A percentile compares a stretch with the other conserved stretches of the same genome.
Conservation (phyloP, 2,329 filamentous ascomycete genomes). For the Pseudogymnoascus sp. region DNA sequence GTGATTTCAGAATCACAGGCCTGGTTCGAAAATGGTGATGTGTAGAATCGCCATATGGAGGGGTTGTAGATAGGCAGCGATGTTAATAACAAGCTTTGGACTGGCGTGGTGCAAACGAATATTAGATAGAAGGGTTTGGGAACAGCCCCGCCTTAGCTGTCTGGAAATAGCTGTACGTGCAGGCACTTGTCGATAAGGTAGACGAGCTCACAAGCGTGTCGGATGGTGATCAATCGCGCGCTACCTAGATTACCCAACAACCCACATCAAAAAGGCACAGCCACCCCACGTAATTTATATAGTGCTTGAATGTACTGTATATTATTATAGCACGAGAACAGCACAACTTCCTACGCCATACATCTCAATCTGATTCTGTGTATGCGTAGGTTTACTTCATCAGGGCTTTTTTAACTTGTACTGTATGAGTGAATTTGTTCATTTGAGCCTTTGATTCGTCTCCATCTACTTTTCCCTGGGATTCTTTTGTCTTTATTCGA, state of each 20-base stretch:
- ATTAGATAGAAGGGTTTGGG: constrained; percentile 3
- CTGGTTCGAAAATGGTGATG: neutral
- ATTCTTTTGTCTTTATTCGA: neutral
- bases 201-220: constrained; percentile 9
- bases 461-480: neutral
- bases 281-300: constrained; percentile 6
- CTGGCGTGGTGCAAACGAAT: constrained; percentile 6
- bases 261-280: neutral
- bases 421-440: no score
- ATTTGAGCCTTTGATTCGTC: neutral
- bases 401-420: neutral
- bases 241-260: neutral
- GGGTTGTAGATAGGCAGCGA: constrained; percentile 1
- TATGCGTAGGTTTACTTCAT: neutral
- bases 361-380: neutral
- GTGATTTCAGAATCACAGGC: constrained; percentile 1
- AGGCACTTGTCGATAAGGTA: constrained; percentile 9
- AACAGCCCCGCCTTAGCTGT: constrained; percentile 6
- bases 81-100: constrained; percentile 3
- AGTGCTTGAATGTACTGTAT: neutral
- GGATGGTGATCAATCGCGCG: constrained; percentile 3
- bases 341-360: neutral
- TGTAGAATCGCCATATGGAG: constrained; percentile 3
- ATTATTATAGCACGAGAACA: neutral
- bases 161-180: constrained; percentile 7